Evolutionary conservation across 1,284 basidiomycete species (phyloP), one percentile per base, ranked within the genome.

Genomic region (Ceratobasidium sp.): DNA sequence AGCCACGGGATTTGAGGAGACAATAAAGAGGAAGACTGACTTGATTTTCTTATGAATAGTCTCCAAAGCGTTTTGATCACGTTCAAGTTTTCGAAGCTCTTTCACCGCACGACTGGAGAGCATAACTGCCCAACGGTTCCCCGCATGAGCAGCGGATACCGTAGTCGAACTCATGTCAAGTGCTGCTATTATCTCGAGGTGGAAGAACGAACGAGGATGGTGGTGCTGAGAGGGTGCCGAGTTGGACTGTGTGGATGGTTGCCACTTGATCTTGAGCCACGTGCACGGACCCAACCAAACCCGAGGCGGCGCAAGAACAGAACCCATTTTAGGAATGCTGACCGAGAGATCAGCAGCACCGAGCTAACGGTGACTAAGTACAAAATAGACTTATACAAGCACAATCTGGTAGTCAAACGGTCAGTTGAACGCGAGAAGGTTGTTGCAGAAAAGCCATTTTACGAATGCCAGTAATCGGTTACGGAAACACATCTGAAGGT

Each of bases 11-110:
- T 20, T 9, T 9, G 12, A 60, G 3, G 2, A 71, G 12, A 33
- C 10, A 13, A 2, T 15, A 60, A 3, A n/a, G n/a, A n/a, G n/a
- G n/a, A 18, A 3, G 7, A n/a, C 20, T 58, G 10, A 73, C 71
- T 53, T 46, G 3, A 73, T 73, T 20, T 61, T 73, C 58, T 73
- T 63, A 28, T 73, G 71, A 28, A 73, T 49, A 15, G 64, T 63
- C 23, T 73, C 71, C 3, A 73, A 44, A n/a, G 23, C 71, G 20
- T 46, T 46, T 39, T 73, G 56, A 40, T 73, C 71, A 2, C 71
- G 56, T 39, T 61, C 58, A 5, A 73, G 42, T 9, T 61, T 63
- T 5, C 58, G 56, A 15, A 73, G n/a, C 40, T 61, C 46, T 58
- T 61, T 72, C 7, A 60, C 56, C 3, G 70, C 70, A 20, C 33